phyloP scores from a whole-genome alignment of 768 basidiomycete genomes.

The Aureoboletus auriporus region DNA sequence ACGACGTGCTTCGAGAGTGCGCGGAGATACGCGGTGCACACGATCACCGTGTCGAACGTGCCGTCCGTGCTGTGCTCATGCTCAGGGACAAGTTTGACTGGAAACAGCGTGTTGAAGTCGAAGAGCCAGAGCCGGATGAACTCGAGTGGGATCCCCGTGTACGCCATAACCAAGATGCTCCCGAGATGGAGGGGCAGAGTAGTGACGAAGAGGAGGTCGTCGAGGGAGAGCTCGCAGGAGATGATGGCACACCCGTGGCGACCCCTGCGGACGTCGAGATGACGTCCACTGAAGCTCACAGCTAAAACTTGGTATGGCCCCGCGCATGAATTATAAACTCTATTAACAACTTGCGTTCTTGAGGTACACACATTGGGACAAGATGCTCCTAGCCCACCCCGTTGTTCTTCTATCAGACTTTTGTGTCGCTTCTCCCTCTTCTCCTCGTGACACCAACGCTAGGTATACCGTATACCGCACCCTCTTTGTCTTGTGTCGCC shows the following conservation, averaged over 20 bases:
- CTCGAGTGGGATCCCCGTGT: constrained; percentile 32
- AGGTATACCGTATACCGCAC: constrained; percentile 73
- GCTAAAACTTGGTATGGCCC: no score
- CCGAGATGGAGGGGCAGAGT: no score
- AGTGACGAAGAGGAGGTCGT: background rate
- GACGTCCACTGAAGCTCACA: no score
- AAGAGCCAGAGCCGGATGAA: constrained; percentile 76
- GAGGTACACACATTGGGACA: constrained; percentile 42
- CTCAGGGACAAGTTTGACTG: constrained; percentile 78
- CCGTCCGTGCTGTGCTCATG: constrained; percentile 75
- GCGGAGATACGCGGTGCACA: constrained; percentile 64
- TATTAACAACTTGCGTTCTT: constrained; percentile 38
- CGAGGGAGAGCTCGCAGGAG: constrained; percentile 30
- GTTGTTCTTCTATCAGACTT: constrained; percentile 19
- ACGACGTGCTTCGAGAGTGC: constrained; percentile 66
- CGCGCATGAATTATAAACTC: background rate
- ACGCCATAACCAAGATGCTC: no score
- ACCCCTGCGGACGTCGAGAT: constrained; percentile 1
- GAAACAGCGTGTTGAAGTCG: constrained; percentile 76
- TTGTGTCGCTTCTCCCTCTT: constrained; percentile 19
- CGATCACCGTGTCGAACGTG: constrained; percentile 72
- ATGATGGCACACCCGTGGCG: constrained; percentile 24
- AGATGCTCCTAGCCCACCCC: constrained; percentile 38
- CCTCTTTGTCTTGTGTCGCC: constrained; percentile 70
- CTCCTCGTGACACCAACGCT: constrained; percentile 31